These are phyloP conservation scores for Tuber melanosporum DNA, from an alignment of 495 filamentous ascomycete genomes.

Conservation along the genomic window DNA sequence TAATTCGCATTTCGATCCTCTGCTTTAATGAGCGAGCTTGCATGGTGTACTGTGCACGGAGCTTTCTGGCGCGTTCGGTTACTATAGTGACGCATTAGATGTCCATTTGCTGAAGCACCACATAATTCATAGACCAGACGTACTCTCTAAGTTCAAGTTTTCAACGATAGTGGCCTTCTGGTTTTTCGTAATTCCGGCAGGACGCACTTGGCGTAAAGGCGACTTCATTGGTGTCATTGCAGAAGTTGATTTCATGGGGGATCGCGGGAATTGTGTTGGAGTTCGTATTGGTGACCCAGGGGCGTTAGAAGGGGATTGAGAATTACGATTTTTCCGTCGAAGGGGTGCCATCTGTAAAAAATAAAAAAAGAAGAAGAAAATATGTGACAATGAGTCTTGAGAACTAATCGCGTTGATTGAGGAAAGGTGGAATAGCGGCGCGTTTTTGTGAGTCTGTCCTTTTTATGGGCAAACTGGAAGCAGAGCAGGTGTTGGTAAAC, in stretches of 20 bases:
- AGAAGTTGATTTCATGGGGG: slow-evolving; percentile 9
- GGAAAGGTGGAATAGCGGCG: neutral
- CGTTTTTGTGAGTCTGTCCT: neutral
- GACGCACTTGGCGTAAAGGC: slow-evolving; percentile 37
- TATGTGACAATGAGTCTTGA: neutral
- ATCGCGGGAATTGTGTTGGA: slow-evolving; percentile 28
- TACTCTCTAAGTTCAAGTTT: slow-evolving; percentile 89
- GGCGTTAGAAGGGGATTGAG: slow-evolving; percentile 43
- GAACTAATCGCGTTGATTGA: slow-evolving; percentile 8
- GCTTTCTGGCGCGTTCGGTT: slow-evolving; percentile 81
- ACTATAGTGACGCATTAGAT: slow-evolving; percentile 50
- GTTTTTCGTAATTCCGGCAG: slow-evolving; percentile 57
- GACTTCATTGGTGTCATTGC: slow-evolving; percentile 35
- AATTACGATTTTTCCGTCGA: slow-evolving; percentile 56
- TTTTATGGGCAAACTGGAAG: neutral
- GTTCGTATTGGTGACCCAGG: slow-evolving; percentile 13
- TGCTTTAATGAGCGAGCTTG: slow-evolving; percentile 77
- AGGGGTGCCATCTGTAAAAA: slow-evolving; percentile 50
- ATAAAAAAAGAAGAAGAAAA: neutral
- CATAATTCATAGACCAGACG: slow-evolving; percentile 34
- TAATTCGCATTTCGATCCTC: slow-evolving; percentile 88
- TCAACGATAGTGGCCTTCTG: slow-evolving; percentile 89
- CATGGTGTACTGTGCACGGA: slow-evolving; percentile 81
- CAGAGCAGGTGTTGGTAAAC: neutral
- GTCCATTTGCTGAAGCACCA: neutral